Evolutionary conservation across 306 rosid genomes (phyloP).

Genomic region (Dryas alaskensis): DNA sequence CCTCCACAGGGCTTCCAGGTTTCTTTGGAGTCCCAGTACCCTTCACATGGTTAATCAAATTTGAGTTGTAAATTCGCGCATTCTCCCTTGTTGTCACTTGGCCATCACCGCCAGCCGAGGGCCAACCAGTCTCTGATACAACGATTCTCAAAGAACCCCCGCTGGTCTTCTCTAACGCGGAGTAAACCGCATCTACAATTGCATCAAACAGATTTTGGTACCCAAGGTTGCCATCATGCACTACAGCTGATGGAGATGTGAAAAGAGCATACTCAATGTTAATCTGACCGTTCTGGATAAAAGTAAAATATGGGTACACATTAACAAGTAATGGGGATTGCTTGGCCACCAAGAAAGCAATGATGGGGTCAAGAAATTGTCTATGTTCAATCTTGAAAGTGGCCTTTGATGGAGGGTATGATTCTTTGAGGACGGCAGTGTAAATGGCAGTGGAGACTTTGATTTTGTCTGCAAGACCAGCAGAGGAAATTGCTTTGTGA

Average conservation of each 20-base stretch:
- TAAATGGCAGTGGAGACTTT: slow-evolving; percentile 20
- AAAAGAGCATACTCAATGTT: slow-evolving; percentile 20
- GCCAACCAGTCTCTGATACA: slow-evolving; percentile 56
- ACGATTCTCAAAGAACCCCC: slow-evolving; percentile 37
- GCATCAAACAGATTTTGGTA: slow-evolving; percentile 36
- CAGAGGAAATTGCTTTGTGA: slow-evolving; percentile 9
- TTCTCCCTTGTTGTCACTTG: slow-evolving; percentile 29
- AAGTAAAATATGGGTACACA: slow-evolving; percentile 12
- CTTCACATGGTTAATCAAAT: slow-evolving; percentile 36
- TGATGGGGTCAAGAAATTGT: neutral
- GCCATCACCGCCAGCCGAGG: slow-evolving; percentile 38
- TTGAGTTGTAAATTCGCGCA: slow-evolving; percentile 40
- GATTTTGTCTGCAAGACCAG: slow-evolving; percentile 10
- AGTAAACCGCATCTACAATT: slow-evolving; percentile 34
- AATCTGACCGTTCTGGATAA: neutral
- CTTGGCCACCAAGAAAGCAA: slow-evolving; percentile 8
- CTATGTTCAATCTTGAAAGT: neutral
- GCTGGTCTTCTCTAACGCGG: slow-evolving; percentile 42
- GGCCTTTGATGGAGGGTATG: slow-evolving; percentile 20
- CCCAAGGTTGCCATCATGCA: neutral
- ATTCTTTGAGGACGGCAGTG: neutral
- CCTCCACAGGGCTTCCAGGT: slow-evolving; percentile 33
- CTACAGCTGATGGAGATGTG: neutral
- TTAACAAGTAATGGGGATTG: slow-evolving; percentile 2
- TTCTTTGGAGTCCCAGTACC: slow-evolving; percentile 38